These are phyloP conservation scores for Phytophthora crassamura DNA, from an alignment of 352 stramenopile species.

Conservation along the genomic window DNA sequence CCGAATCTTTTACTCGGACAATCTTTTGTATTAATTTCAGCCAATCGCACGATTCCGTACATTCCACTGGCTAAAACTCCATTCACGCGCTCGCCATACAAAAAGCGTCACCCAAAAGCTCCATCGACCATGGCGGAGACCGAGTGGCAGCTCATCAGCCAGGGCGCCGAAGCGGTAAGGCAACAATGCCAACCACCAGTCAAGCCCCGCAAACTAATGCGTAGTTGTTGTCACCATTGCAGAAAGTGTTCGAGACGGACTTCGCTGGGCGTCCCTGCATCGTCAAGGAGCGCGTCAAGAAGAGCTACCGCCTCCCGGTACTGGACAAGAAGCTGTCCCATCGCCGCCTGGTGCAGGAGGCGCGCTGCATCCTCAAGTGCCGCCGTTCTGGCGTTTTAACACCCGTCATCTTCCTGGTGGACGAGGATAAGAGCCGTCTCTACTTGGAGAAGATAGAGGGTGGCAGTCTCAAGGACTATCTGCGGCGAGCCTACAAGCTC, in stretches of 20 bases:
- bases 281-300: slow-evolving; percentile 88
- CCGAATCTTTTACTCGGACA: not conserved
- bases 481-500: slow-evolving; percentile 60
- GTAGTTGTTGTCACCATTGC: not conserved
- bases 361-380: slow-evolving; percentile 84
- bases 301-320: slow-evolving; percentile 76
- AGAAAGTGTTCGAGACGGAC: slow-evolving; percentile 84
- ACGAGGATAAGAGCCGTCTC: slow-evolving; percentile 74
- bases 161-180: slow-evolving; percentile 81
- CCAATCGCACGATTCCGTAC: not conserved
- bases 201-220: too few relatives aligned
- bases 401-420: slow-evolving; percentile 80
- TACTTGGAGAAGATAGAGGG: slow-evolving; percentile 76
- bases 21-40: not conserved
- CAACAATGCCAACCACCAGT: too few relatives aligned
- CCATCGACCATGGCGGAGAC: slow-evolving; percentile 39
- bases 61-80: too few relatives aligned
- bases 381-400: slow-evolving; percentile 74
- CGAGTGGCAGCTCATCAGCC: slow-evolving; percentile 75
- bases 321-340: slow-evolving; percentile 86
- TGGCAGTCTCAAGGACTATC: slow-evolving; percentile 77
- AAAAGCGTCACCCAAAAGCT: not conserved
- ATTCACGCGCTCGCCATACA: slow-evolving; percentile 13
- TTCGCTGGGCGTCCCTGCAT: slow-evolving; percentile 73
- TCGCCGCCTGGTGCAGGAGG: slow-evolving; percentile 81